Evolutionary conservation across 768 basidiomycete genomes (phyloP).

Genomic region (Podaxis sp.): DNA sequence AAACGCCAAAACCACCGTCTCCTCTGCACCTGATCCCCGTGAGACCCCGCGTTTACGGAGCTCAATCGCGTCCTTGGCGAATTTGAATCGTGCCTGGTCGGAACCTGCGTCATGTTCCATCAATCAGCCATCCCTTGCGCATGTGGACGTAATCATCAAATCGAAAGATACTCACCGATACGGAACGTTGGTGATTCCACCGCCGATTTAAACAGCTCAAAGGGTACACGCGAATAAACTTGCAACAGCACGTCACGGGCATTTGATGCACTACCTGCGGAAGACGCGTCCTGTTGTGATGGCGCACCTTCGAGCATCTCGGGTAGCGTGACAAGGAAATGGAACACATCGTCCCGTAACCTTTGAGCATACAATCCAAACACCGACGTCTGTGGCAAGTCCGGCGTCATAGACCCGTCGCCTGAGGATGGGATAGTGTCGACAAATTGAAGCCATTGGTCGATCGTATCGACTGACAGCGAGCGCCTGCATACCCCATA

Average conservation of each 20-base stretch:
- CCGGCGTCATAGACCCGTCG: constrained; percentile 53
- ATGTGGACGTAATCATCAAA: constrained; percentile 1
- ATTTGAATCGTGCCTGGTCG: constrained; percentile 86
- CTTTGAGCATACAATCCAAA: constrained; percentile 78
- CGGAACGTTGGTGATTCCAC: constrained; percentile 78
- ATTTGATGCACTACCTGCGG: constrained; percentile 31
- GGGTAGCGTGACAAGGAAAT: constrained; percentile 77
- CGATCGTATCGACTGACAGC: constrained; percentile 72
- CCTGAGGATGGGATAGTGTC: constrained; percentile 47
- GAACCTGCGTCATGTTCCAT: constrained; percentile 45
- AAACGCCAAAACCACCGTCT: constrained; percentile 91
- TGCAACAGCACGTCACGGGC: constrained; percentile 72
- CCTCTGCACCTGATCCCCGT: constrained; percentile 70
- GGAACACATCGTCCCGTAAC: constrained; percentile 74
- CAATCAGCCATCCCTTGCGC: neutral
- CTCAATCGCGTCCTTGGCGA: constrained; percentile 88
- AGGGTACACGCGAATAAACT: constrained; percentile 78
- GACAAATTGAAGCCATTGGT: constrained; percentile 76
- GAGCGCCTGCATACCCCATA: constrained; percentile 77
- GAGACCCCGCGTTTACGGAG: constrained; percentile 76
- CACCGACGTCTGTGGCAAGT: constrained; percentile 51
- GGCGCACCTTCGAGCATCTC: constrained; percentile 55
- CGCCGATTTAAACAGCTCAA: constrained; percentile 83
- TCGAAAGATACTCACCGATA: constrained; percentile 53
- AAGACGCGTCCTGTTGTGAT: constrained; percentile 34